These are phyloP conservation scores for Allium fistulosum DNA, from an alignment of 106 monocot genomes.

Conservation along the genomic window DNA sequence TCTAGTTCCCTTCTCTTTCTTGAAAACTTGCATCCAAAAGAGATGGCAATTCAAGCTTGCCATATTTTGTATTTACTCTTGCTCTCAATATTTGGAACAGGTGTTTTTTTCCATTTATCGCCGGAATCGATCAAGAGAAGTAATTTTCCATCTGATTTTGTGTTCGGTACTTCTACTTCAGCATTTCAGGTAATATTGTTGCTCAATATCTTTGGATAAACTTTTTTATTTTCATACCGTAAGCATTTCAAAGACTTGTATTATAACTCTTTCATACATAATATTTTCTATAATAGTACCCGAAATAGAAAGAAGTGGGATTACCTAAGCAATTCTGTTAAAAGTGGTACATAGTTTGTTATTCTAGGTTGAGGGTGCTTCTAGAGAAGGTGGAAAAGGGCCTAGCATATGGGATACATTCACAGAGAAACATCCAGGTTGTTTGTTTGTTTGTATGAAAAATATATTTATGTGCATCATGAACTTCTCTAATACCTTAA, in stretches of 20 bases:
- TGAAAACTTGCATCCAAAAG: background rate
- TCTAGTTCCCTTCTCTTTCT: too few species aligned
- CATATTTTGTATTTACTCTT: background rate
- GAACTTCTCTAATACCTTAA: too few species aligned
- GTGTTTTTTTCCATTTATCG: background rate
- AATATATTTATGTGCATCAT: background rate
- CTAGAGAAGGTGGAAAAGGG: slow-evolving; percentile 8
- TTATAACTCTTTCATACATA: too few species aligned
- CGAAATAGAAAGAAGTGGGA: background rate
- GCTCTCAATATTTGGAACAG: background rate
- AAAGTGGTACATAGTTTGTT: background rate
- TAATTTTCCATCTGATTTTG: background rate
- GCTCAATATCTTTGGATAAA: background rate
- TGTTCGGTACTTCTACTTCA: background rate
- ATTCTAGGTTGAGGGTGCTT: slow-evolving; percentile 7
- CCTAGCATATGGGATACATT: slow-evolving; percentile 14
- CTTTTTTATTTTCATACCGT: background rate
- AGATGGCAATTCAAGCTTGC: background rate
- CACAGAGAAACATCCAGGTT: slow-evolving; percentile 1
- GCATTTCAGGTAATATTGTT: background rate
- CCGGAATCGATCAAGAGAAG: background rate
- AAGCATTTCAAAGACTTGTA: too few species aligned
- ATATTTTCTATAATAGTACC: too few species aligned
- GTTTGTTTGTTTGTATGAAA: background rate
- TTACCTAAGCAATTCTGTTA: background rate